Base-by-base conservation (phyloP, 1,284 basidiomycete genomes). In the Somion occarium region DNA sequence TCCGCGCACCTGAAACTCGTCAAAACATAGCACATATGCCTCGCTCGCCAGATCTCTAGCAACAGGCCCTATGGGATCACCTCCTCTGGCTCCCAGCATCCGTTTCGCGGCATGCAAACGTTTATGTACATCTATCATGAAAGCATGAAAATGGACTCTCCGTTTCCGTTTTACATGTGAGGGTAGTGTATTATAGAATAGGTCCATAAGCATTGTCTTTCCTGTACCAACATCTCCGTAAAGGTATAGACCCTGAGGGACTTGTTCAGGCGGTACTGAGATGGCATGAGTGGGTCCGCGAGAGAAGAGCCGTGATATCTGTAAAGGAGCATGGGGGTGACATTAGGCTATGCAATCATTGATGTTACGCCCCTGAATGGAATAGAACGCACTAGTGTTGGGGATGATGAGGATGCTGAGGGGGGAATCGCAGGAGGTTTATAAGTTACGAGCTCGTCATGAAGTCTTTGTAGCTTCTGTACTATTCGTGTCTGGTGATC, bases 81-180 rank as follows among this genome's bases (percentile, higher is more conserved):
- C 88, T 23, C 87, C 85, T 13, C 74, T 67, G 59, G 75, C 69
- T n/a, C 84, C 85, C 72, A 82, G 72, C 56, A 81, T 76, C 49
- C 76, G 69, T 70, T 92, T 92, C 42, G 85, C 81, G 1, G 83
- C 83, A 61, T 97, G 94, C 3, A 96, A 73, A 9, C 94, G 85
- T 65, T 96, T 96, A 67, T 98, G 92, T 22, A 98, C 94, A 64
- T 99, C 96, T 57, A 98, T 88, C 97, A 99, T 99, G 75, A 99
- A 99, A 0, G 91, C 88, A 64, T 97, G 93, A 65, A 99, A 99
- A 69, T 99, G 96, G 18, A 98, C 91, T 34, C 96, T 80, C 38
- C 88, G 88, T 64, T 92, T 93, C 53, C 80, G 78, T 41, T 71
- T 82, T 56, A 95, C 79, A 55, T 84, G 80, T 0, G 76, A 62